Evolutionary conservation across 2,329 filamentous ascomycete genomes (phyloP), one percentile per base, ranked within the genome.

Genomic region (Alternaria tenuissima): DNA sequence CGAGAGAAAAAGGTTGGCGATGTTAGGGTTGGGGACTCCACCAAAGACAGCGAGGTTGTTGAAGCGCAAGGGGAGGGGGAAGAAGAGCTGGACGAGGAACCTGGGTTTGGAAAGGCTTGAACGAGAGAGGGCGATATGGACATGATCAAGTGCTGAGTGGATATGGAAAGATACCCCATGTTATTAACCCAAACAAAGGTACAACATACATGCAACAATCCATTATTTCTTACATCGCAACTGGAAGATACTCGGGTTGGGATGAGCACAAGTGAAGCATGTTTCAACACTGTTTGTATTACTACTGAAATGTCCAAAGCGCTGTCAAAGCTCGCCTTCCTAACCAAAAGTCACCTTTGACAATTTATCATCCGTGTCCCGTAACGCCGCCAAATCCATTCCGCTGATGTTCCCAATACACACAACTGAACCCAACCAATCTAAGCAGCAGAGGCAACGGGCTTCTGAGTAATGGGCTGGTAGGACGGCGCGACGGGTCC

Each of bases 361-460:
- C 46, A 49, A 38, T 49, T 49, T 49, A 49, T 38, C 46, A 14
- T n/a, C 46, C 20, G 9, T 18, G 32, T 26, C 30, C 32, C 3
- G 20, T 36, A 49, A 49, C 46, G 46, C 46, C 46, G 18, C 18
- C 22, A n/a, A 24, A 49, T 18, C 14, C n/a, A 49, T 26, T 24
- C 22, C 44, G 20, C 16, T n/a, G 28, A 55, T 14, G 47, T 43
- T 49, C 39, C 41, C 57, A 38, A 47, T 16, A 52, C 47, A 53
- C 32, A 48, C 48, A 46, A 43, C 20, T 4, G 7, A n/a, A 16
- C 7, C 12, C 18, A 20, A 18, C 42, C 20, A 34, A 16, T 46
- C 53, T 63, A 78, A 59, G 74, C 75, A 20, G 71, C 69, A 18
- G 73, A 71, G 30, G 75, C 70, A 57, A 77, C 69, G 7, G 72